These are phyloP conservation scores for Microglena sp. DNA, from an alignment of 139 green algal genomes.

Conservation along the genomic window DNA sequence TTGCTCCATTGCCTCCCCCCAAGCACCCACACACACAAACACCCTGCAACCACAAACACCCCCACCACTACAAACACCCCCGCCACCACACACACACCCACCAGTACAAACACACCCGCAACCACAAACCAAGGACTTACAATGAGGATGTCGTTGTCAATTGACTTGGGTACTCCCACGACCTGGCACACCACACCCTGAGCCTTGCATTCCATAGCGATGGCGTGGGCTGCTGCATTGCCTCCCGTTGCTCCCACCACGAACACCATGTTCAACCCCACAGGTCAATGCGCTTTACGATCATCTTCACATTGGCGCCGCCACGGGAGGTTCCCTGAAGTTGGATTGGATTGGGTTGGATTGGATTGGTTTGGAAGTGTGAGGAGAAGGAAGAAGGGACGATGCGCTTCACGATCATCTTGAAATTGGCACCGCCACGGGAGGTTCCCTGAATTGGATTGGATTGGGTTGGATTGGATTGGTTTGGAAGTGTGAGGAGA, in stretches of 20 bases:
- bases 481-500: not conserved
- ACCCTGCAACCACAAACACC: conserved; percentile 93
- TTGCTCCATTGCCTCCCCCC: conserved; percentile 88
- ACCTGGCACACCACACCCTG: conserved; percentile 69
- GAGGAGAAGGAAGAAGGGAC: not conserved
- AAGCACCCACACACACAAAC: too few species aligned
- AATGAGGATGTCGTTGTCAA: conserved; percentile 61
- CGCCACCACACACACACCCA: too few species aligned
- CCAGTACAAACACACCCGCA: not conserved
- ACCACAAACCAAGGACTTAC: too few species aligned
- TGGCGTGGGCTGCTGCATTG: conserved; percentile 61
- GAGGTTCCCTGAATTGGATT: conserved; percentile 69
- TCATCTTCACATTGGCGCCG: conserved; percentile 49
- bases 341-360: not conserved
- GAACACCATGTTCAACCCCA: conserved; percentile 95
- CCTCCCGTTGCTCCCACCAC: conserved; percentile 90
- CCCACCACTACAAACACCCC: too few species aligned
- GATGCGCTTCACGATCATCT: conserved; percentile 84
- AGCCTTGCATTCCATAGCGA: conserved; percentile 58
- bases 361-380: not conserved
- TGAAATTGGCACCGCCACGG: conserved; percentile 82
- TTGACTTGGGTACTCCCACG: conserved; percentile 83
- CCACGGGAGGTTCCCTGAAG: conserved; percentile 12
- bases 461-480: not conserved
- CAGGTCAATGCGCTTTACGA: conserved; percentile 92